phyloP scores from a whole-genome alignment of 306 rosid species.

The Astragalus glycyphyllos region DNA sequence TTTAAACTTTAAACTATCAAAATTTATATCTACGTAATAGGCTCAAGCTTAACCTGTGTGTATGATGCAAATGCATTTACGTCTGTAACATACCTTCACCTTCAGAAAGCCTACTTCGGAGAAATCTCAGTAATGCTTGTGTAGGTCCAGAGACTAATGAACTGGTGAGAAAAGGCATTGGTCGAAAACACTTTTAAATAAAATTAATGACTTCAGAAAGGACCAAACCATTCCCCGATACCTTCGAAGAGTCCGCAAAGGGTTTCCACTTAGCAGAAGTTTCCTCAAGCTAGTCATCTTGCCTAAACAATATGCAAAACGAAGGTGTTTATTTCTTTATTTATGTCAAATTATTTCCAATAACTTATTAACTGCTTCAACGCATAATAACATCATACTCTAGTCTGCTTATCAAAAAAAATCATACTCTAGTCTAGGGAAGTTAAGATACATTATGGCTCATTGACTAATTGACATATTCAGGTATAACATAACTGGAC shows the following conservation, averaged over 20 bases:
- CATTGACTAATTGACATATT: conserved; percentile 11
- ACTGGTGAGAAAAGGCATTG: conserved; percentile 54
- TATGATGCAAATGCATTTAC: conserved; percentile 23
- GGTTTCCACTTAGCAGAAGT: conserved; percentile 85
- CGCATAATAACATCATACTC: conserved; percentile 24
- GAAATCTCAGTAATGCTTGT: conserved; percentile 70
- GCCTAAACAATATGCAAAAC: conserved; percentile 58
- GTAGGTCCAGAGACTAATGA: conserved; percentile 93
- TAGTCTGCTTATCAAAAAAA: no score
- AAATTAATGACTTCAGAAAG: conserved; percentile 26
- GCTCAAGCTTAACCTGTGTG: conserved; percentile 24
- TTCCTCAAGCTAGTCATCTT: conserved; percentile 91
- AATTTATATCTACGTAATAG: conserved; percentile 16
- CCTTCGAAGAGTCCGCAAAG: conserved; percentile 92
- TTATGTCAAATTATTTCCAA: conserved; percentile 15
- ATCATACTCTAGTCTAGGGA: no score
- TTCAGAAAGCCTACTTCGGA: conserved; percentile 84
- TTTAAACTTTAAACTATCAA: conserved; percentile 33
- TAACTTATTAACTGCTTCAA: conserved; percentile 23
- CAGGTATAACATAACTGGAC: conserved; percentile 16
- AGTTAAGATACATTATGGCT: conserved; percentile 30
- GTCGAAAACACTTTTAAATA: conserved; percentile 37
- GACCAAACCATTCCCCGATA: conserved; percentile 40
- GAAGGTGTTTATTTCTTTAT: conserved; percentile 31
- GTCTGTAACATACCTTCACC: conserved; percentile 62